These are phyloP conservation scores for Pseudozyma sp. DNA, from an alignment of 1,284 basidiomycete species.

Conservation along the genomic window DNA sequence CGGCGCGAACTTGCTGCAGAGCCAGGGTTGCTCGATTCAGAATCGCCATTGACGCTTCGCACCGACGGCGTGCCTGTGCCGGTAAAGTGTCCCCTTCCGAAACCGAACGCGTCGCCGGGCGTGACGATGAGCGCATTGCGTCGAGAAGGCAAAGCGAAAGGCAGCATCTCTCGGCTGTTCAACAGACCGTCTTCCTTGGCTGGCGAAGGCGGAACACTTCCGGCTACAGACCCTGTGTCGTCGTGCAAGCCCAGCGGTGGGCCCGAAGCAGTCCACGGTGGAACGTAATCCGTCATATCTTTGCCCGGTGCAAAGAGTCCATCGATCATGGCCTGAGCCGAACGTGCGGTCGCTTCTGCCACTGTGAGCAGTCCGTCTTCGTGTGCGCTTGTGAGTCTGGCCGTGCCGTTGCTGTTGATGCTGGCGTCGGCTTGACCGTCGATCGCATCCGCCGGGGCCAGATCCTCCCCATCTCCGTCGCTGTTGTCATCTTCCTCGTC, in stretches of 20 bases:
- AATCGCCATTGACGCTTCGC: slow-evolving; percentile 43
- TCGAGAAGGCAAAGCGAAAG: slow-evolving; percentile 83
- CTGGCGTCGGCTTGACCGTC: slow-evolving; percentile 22
- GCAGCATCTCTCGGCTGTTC: slow-evolving; percentile 91
- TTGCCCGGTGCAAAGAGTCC: slow-evolving; percentile 54
- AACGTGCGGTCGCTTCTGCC: slow-evolving; percentile 35
- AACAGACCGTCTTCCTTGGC: slow-evolving; percentile 69
- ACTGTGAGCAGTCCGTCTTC: slow-evolving; percentile 33
- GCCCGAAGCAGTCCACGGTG: slow-evolving; percentile 53
- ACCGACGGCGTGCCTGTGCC: slow-evolving; percentile 58
- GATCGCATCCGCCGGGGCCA: neutral
- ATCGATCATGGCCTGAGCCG: slow-evolving; percentile 55
- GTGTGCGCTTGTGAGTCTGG: slow-evolving; percentile 8
- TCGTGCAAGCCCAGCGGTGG: slow-evolving; percentile 41
- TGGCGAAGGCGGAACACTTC: slow-evolving; percentile 29
- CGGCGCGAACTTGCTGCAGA: slow-evolving; percentile 25
- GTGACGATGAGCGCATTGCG: slow-evolving; percentile 79
- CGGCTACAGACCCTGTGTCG: slow-evolving; percentile 8
- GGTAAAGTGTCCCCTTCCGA: slow-evolving; percentile 61
- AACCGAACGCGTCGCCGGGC: slow-evolving; percentile 71
- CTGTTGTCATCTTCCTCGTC: slow-evolving; percentile 2
- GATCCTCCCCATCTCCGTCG: slow-evolving; percentile 7
- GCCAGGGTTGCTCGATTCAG: neutral
- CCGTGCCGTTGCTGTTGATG: slow-evolving; percentile 43
- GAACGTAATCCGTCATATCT: slow-evolving; percentile 58